Percentiles rank a stretch among this genome's conserved stretches.
Evolutionary conservation across 2,329 filamentous ascomycete species (phyloP).

Genomic region (Pseudofabraea citricarpa): DNA sequence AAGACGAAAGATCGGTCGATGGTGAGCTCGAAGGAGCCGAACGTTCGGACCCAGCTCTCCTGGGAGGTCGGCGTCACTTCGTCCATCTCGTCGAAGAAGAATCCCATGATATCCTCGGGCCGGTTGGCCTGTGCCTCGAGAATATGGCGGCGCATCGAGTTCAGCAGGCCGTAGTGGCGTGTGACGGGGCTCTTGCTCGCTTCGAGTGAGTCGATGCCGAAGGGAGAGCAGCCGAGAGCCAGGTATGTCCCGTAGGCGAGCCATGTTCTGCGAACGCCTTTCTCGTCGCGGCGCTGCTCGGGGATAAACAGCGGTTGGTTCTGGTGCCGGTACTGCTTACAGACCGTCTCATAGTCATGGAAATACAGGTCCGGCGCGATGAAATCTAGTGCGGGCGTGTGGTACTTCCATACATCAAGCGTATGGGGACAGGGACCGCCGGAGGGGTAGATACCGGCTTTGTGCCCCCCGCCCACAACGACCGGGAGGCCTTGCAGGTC

Average conservation of each 20-base stretch:
- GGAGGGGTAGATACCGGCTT: slow-evolving; percentile 32
- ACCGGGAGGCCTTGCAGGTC: slow-evolving; percentile 26
- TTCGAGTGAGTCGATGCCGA: slow-evolving; percentile 32
- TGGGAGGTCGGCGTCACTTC: not conserved
- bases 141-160: slow-evolving; percentile 23
- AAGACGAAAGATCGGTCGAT: slow-evolving; percentile 37
- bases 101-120: slow-evolving; percentile 31
- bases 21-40: slow-evolving; percentile 29
- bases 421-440: slow-evolving; percentile 30
- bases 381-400: slow-evolving; percentile 37
- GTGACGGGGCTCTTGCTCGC: slow-evolving; percentile 9
- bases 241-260: slow-evolving; percentile 35
- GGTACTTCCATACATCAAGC: slow-evolving; percentile 35
- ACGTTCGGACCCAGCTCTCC: slow-evolving; percentile 6
- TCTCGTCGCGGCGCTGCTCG: slow-evolving; percentile 44
- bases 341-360: slow-evolving; percentile 40
- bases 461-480: slow-evolving; percentile 30
- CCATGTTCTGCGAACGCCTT: slow-evolving; percentile 38
- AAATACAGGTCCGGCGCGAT: slow-evolving; percentile 44
- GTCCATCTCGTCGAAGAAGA: slow-evolving; percentile 30
- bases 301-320: slow-evolving; percentile 45
- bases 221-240: slow-evolving; percentile 33
- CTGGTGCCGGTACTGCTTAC: slow-evolving; percentile 36
- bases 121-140: slow-evolving; percentile 21
- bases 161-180: slow-evolving; percentile 22